Evolutionary conservation across 192 early-diverging fungal species (phyloP), one percentile per base, ranked within the genome.

Genomic region (Funneliformis mosseae): DNA sequence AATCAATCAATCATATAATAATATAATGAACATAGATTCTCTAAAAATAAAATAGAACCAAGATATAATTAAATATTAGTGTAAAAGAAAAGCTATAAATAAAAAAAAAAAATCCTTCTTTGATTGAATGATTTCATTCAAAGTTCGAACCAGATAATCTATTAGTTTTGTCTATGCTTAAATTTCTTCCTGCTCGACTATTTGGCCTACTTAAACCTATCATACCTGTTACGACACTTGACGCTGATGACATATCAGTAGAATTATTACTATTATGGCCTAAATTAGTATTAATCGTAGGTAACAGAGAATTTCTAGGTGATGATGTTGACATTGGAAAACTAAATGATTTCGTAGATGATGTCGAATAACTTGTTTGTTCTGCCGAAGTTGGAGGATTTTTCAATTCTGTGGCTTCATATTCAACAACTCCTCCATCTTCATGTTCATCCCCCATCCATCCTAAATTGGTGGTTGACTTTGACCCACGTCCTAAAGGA

Each of bases 111-210:
- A 43, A 43, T 43, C 42, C 3, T 10, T 9, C 43, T 10, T 45
- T 45, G 8, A 9, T 21, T 3, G 10, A n/a, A 28, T 66, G 3
- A 66, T 23, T 38, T 41, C 39, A 38, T 28, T 69, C 67, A 39
- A 69, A 69, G 39, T 69, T 33, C 7, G 27, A 39, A 39, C 28
- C 67, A 38, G 39, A n/a, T 69, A 28, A 28, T 41, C 39, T 69
- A 69, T 69, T 69, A 10, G 27, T 69, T 69, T 69, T 69, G 9
- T 69, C 67, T 41, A 69, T 41, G 33, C 39, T 69, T 41, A 69
- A 39, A 28, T 28, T 69, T 8, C 67, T 69, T 69, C 67, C 67
- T 69, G 67, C 67, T 38, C 67, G 67, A 8, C 67, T 69, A 41
- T 38, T 69, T 41, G 67, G 67, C 28, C 67, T 69, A 27, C 39